Conservation (phyloP, 2,329 filamentous ascomycete genomes). For the Aspergillus piperis region DNA sequence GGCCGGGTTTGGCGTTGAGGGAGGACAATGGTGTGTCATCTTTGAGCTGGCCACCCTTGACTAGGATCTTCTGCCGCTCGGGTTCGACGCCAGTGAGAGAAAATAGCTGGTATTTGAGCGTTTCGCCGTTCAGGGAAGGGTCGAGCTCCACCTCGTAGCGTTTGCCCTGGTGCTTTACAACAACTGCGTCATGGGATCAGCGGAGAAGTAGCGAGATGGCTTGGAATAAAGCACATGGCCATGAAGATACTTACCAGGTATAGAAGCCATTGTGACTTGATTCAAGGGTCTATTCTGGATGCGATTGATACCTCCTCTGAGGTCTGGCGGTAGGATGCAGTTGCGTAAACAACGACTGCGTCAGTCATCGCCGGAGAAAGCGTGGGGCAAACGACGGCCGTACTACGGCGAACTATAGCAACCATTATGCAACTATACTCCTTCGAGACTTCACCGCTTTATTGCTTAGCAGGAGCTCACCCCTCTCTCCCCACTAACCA, state of each 20-base stretch:
- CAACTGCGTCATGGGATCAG: constrained; percentile 58
- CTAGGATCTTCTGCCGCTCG: constrained; percentile 90
- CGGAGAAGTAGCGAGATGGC: neutral
- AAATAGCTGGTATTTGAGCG: constrained; percentile 93
- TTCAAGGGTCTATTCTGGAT: constrained; percentile 1
- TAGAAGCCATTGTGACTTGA: constrained; percentile 52
- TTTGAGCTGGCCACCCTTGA: constrained; percentile 93
- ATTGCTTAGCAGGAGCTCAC: no score
- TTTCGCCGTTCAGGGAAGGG: constrained; percentile 78
- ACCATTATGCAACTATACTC: neutral
- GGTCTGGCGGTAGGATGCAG: constrained; percentile 12
- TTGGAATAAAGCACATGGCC: neutral
- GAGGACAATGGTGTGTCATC: constrained; percentile 86
- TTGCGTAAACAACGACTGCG: constrained; percentile 21
- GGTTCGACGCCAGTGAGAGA: constrained; percentile 95
- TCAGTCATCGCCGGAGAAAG: constrained; percentile 16
- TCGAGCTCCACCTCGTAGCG: constrained; percentile 94
- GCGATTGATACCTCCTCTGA: constrained; percentile 5
- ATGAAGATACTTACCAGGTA: constrained; percentile 52
- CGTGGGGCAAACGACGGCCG: constrained; percentile 22
- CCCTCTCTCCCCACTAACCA: no score
- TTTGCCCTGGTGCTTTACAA: constrained; percentile 93
- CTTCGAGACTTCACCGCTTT: neutral
- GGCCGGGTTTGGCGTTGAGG: constrained; percentile 80
- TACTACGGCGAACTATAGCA: neutral